phyloP scores from a whole-genome alignment of 2,329 filamentous ascomycete genomes.

The Aspergillus amoenus region DNA sequence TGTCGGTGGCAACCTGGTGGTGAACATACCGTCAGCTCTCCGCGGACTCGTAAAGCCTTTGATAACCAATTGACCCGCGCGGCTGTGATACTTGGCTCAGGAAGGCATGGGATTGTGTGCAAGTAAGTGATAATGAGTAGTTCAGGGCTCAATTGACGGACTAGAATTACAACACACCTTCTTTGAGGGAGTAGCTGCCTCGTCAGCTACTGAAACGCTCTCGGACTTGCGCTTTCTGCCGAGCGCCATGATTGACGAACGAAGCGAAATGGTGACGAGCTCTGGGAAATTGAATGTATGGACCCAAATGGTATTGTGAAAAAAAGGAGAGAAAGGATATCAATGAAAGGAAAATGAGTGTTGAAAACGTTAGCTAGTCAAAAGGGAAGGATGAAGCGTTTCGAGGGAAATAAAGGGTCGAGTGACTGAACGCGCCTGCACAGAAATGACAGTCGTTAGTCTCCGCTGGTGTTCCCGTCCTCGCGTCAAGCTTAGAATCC shows the following conservation, averaged over 20 bases:
- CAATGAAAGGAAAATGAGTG: conserved; percentile 1
- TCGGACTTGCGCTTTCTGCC: conserved; percentile 30
- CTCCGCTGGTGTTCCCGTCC: neutral
- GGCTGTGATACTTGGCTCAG: neutral
- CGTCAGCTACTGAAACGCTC: conserved; percentile 20
- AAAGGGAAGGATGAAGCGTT: conserved; percentile 5
- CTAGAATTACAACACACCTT: conserved; percentile 16
- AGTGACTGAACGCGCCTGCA: conserved; percentile 12
- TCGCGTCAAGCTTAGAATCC: neutral
- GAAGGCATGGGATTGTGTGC: neutral
- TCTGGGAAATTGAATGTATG: neutral
- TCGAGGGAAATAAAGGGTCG: conserved; percentile 5
- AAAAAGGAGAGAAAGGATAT: conserved; percentile 1
- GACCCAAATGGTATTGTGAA: neutral
- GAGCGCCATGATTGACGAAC: conserved; percentile 11
- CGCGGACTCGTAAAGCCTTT: neutral
- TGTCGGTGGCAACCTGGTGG: conserved; percentile 12
- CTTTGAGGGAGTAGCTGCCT: conserved; percentile 24
- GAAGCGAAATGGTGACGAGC: conserved; percentile 1
- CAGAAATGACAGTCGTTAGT: conserved; percentile 3
- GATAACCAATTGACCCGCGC: neutral
- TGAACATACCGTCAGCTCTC: conserved; percentile 9
- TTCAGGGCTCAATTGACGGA: neutral
- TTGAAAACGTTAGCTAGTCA: conserved; percentile 5
- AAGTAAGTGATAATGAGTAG: neutral